Evolutionary conservation across 768 basidiomycete genomes (phyloP).

Genomic region (Psilocybe sp.): DNA sequence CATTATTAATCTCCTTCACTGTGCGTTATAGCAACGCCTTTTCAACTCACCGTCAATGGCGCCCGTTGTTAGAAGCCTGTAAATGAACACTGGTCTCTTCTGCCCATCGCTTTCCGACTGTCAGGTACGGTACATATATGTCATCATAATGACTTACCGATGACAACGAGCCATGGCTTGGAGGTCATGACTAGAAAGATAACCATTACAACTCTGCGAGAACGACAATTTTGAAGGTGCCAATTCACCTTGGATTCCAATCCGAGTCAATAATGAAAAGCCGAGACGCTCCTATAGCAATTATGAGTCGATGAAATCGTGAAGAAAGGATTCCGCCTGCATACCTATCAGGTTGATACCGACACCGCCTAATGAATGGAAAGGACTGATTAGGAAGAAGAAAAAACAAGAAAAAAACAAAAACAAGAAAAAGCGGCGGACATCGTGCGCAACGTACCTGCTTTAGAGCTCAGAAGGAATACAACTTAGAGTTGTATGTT

Average conservation of each 20-base stretch:
- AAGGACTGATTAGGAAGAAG: no score
- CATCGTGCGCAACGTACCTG: slow-evolving; percentile 35
- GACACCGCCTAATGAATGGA: slow-evolving; percentile 62
- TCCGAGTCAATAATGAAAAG: slow-evolving; percentile 86
- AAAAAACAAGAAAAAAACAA: background rate
- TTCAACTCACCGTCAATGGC: slow-evolving; percentile 75
- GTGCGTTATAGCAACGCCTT: background rate
- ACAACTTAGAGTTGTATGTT: slow-evolving; percentile 49
- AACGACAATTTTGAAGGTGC: background rate
- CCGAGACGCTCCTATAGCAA: slow-evolving; percentile 64
- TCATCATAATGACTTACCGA: slow-evolving; percentile 46
- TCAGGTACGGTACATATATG: slow-evolving; percentile 7
- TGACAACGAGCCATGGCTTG: slow-evolving; percentile 98
- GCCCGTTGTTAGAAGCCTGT: slow-evolving; percentile 81
- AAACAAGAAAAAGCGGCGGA: background rate
- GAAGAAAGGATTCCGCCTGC: no score
- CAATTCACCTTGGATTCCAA: slow-evolving; percentile 83
- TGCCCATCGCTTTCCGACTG: slow-evolving; percentile 76
- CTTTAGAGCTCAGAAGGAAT: slow-evolving; percentile 92
- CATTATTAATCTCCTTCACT: background rate
- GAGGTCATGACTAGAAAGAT: slow-evolving; percentile 66
- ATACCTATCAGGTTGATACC: slow-evolving; percentile 89
- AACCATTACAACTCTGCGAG: background rate
- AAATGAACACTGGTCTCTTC: slow-evolving; percentile 87
- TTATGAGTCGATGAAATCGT: background rate